Conservation (phyloP, 352 stramenopile genomes). For the Phytophthora pisi region DNA sequence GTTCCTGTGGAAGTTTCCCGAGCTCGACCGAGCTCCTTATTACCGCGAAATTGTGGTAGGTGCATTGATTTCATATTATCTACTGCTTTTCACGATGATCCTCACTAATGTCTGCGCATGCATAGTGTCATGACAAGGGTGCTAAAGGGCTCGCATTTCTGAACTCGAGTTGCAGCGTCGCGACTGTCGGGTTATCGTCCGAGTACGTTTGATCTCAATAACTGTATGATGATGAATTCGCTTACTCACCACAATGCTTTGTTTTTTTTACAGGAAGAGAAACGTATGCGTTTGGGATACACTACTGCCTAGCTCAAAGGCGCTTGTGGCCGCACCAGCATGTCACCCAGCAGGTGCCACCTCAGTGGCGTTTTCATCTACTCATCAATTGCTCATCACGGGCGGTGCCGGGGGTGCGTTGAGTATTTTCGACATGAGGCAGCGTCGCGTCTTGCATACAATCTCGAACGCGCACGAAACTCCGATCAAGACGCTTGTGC, state of each 20-base stretch:
- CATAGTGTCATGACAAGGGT: slow-evolving; percentile 86
- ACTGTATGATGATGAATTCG: neutral
- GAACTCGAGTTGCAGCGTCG: slow-evolving; percentile 79
- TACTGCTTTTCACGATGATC: neutral
- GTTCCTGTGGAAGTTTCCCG: slow-evolving; percentile 85
- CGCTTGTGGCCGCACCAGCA: slow-evolving; percentile 65
- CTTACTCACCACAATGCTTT: slow-evolving; percentile 8
- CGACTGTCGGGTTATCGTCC: slow-evolving; percentile 73
- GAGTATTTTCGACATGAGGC: slow-evolving; percentile 87
- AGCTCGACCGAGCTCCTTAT: slow-evolving; percentile 64
- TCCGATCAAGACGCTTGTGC: slow-evolving; percentile 77
- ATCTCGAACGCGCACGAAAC: slow-evolving; percentile 87
- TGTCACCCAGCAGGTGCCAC: slow-evolving; percentile 82
- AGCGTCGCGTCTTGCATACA: slow-evolving; percentile 85
- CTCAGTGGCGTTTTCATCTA: slow-evolving; percentile 77
- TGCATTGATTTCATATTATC: neutral
- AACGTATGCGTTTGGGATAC: slow-evolving; percentile 89
- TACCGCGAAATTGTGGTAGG: slow-evolving; percentile 73
- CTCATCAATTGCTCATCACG: slow-evolving; percentile 84
- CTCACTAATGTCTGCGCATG: slow-evolving; percentile 8
- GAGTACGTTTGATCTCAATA: slow-evolving; percentile 49
- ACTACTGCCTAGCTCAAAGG: slow-evolving; percentile 73
- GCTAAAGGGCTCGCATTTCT: slow-evolving; percentile 79
- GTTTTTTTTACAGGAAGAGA: slow-evolving; percentile 56
- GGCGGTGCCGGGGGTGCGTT: slow-evolving; percentile 78